Evolutionary conservation across 2,329 filamentous ascomycete species (phyloP), one percentile per base, ranked within the genome.

Genomic region (Colletotrichum sp.): DNA sequence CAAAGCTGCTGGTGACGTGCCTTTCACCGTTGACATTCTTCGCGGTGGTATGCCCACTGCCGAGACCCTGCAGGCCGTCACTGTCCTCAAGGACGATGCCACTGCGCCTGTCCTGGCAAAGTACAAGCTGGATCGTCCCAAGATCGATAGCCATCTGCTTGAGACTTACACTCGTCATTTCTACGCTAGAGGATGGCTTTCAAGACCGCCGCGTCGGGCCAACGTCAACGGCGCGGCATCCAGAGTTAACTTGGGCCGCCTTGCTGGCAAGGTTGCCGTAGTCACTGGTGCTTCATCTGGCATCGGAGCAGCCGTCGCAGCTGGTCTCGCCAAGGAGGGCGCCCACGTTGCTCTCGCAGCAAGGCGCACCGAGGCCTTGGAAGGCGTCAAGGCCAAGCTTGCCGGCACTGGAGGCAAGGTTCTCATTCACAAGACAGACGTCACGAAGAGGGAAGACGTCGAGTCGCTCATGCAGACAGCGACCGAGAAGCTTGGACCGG

Each of bases 281-380:
- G 88, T 96, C n/a, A 95, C 94, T 0, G 95, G 95, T 32, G 94
- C 94, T 4, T 95, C 94, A 4, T 95, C 94, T 2, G 94, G 95
- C 2, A 96, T 96, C 72, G 95, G 95, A 18, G 93, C 94, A 8
- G 94, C 95, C 1, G 93, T 95, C 6, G 93, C 94, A 21, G 86
- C 88, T 9, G 93, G 93, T 9, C 88, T 96, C 8, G 93, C 93
- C 1, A 88, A 87, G 74, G 92, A 95, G 85, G 95, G 95, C 18
- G 94, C 93, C 24, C 90, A 95, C 77, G 89, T 96, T 1, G 93
- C 92, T 2, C 87, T 96, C 60, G 94, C 92, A 16, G 94, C 95
- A 44, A 93, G 95, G 2, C 93, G 95, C 3, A 86, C 89, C 0
- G 92, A 95, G 2, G 92, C 91, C 7, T 89, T 96, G 5, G 93